These are phyloP conservation scores for Euphorbia celastroides DNA, from an alignment of 441 rosid species.

Conservation along the genomic window DNA sequence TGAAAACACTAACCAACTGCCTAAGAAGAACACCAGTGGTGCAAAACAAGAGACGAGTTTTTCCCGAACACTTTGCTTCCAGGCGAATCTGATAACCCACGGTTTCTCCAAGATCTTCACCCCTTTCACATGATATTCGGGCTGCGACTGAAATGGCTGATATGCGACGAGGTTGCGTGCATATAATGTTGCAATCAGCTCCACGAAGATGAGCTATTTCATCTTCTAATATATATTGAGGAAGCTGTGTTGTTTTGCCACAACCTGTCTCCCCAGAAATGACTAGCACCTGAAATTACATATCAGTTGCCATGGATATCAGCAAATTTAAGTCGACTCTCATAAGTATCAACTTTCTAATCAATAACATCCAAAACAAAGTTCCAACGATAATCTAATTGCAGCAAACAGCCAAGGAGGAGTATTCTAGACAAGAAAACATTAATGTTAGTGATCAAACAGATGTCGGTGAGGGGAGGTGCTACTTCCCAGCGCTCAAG, in stretches of 20 bases:
- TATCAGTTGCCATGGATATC: slow-evolving; percentile 14
- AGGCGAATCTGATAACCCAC: slow-evolving; percentile 95
- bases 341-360: neutral
- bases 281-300: slow-evolving; percentile 59
- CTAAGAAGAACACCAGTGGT: slow-evolving; percentile 90
- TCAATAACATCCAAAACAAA: neutral
- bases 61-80: slow-evolving; percentile 70
- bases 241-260: slow-evolving; percentile 97
- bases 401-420: neutral
- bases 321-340: slow-evolving; percentile 3
- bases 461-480: neutral
- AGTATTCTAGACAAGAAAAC: neutral
- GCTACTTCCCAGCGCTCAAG: slow-evolving; percentile 1
- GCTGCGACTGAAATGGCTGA: slow-evolving; percentile 93
- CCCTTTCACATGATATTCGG: slow-evolving; percentile 88
- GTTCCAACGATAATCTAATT: neutral
- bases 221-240: slow-evolving; percentile 87
- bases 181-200: slow-evolving; percentile 77
- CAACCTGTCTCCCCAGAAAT: slow-evolving; percentile 97
- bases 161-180: slow-evolving; percentile 95
- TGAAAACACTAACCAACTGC: slow-evolving; percentile 50
- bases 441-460: neutral
- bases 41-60: slow-evolving; percentile 83
- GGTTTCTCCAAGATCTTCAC: slow-evolving; percentile 78
- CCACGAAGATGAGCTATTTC: slow-evolving; percentile 71